Conservation (phyloP, 2,329 filamentous ascomycete species). For the Phialemonium atrogriseum region DNA sequence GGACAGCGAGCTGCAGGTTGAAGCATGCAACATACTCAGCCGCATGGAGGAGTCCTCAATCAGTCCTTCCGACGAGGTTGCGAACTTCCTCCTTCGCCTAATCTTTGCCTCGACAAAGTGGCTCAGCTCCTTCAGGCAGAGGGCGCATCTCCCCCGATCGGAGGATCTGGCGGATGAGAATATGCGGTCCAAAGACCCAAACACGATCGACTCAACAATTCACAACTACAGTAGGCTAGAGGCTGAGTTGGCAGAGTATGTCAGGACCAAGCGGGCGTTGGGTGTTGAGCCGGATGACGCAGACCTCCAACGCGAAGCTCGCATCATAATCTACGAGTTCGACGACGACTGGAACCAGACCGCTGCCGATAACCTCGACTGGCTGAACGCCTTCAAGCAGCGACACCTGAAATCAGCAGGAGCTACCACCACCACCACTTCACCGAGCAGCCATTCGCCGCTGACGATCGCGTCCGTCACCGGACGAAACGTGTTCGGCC, state of each 20-base stretch:
- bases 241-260: slow-evolving; percentile 44
- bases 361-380: slow-evolving; percentile 45
- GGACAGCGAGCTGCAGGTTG: slow-evolving; percentile 51
- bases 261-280: slow-evolving; percentile 32
- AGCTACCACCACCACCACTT: slow-evolving; percentile 15
- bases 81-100: slow-evolving; percentile 48
- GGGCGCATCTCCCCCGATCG: slow-evolving; percentile 47
- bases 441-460: slow-evolving; percentile 9
- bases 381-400: slow-evolving; percentile 44
- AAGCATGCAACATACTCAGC: slow-evolving; percentile 50
- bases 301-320: slow-evolving; percentile 47
- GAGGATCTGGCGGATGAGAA: slow-evolving; percentile 43
- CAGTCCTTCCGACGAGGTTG: slow-evolving; percentile 39
- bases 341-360: slow-evolving; percentile 60
- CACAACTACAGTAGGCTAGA: slow-evolving; percentile 51
- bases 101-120: slow-evolving; percentile 42
- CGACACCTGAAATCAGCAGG: slow-evolving; percentile 28
- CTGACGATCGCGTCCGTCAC: slow-evolving; percentile 2
- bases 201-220: slow-evolving; percentile 50
- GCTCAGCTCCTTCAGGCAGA: slow-evolving; percentile 46
- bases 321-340: slow-evolving; percentile 53
- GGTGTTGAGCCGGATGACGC: slow-evolving; percentile 43
- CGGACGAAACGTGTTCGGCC: slow-evolving; percentile 1
- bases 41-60: slow-evolving; percentile 45
- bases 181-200: slow-evolving; percentile 43